Percentiles rank a stretch among this genome's conserved stretches.
These are phyloP conservation scores for Aaosphaeria arxii DNA, from an alignment of 2,329 filamentous ascomycete species.

Conservation along the genomic window DNA sequence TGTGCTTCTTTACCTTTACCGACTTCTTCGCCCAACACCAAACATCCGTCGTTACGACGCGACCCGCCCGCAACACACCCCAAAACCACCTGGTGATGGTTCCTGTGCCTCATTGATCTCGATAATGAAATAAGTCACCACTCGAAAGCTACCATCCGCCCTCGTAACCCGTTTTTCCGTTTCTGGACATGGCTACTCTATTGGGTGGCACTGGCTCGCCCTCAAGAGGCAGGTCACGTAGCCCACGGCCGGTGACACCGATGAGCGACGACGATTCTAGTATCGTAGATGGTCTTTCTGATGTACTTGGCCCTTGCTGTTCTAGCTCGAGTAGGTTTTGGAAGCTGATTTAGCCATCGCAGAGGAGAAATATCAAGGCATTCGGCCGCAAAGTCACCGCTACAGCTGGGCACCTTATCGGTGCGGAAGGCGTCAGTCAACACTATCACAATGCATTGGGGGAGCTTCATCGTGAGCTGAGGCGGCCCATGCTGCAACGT, in stretches of 20 bases:
- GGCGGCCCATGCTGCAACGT: constrained; percentile 78
- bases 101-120: background rate
- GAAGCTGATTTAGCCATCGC: too few relatives aligned
- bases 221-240: constrained; percentile 25
- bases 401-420: constrained; percentile 87
- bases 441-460: constrained; percentile 86
- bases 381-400: constrained; percentile 94
- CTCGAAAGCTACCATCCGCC: background rate
- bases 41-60: constrained; percentile 11
- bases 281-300: constrained; percentile 29
- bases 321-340: too few relatives aligned
- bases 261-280: constrained; percentile 24
- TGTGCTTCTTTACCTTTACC: too few relatives aligned
- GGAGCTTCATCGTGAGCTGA: constrained; percentile 85
- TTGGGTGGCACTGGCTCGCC: constrained; percentile 29
- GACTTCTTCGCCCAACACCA: constrained; percentile 7
- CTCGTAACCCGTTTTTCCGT: constrained; percentile 2
- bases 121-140: constrained; percentile 7
- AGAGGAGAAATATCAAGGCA: constrained; percentile 60
- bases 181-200: constrained; percentile 19
- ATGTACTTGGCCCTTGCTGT: constrained; percentile 13
- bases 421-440: constrained; percentile 49
- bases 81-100: background rate
- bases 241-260: constrained; percentile 25
- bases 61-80: constrained; percentile 5